Base-by-base conservation (phyloP, 78 protist genomes). In the Neovahlkampfia damariscottae region DNA sequence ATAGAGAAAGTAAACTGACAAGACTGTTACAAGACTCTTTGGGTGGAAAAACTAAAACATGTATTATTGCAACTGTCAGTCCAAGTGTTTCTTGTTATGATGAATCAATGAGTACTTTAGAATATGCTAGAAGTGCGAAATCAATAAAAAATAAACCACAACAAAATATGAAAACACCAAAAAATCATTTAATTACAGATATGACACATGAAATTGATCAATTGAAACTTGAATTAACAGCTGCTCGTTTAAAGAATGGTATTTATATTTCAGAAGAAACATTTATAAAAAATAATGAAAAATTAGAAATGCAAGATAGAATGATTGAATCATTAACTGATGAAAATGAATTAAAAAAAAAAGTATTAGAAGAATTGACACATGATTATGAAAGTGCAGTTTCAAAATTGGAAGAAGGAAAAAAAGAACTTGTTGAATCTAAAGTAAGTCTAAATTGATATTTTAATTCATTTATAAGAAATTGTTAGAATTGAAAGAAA, bases 21-120 rank as follows among this genome's bases (percentile, higher is more conserved):
- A 34, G 95, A 32, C 76, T 95, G 19, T 91, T 95, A 10, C 93
- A 89, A 73, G 98, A 95, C 31, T 88, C 95, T 36, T 86, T 95
- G 8, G 98, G 98, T 9, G 98, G 98, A 9, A 29, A 37, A 10
- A 69, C 98, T 0, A 90, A 91, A 84, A 95, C 98, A 62, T 82
- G 79, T 78, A 91, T 95, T 73, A 82, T 95, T 32, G 96, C 98
- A 8, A 92, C 95, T n/a, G 75, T 92, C 19, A 86, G 93, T 0
- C 98, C 98, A 3, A 5, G 83, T 7, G 4, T 40, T 2, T 0
- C 9, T 36, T 69, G 66, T 76, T 0, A 84, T 2, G 95, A 92
- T 2, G 98, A 95, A 67, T 89, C 96, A 4, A 41, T 85, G 34
- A 59, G 82, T 32, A 92, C 95, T 38, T 83, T 91, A 8, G 96